phyloP scores from a whole-genome alignment of 2,329 filamentous ascomycete species.

The Phialemonium atrogriseum region DNA sequence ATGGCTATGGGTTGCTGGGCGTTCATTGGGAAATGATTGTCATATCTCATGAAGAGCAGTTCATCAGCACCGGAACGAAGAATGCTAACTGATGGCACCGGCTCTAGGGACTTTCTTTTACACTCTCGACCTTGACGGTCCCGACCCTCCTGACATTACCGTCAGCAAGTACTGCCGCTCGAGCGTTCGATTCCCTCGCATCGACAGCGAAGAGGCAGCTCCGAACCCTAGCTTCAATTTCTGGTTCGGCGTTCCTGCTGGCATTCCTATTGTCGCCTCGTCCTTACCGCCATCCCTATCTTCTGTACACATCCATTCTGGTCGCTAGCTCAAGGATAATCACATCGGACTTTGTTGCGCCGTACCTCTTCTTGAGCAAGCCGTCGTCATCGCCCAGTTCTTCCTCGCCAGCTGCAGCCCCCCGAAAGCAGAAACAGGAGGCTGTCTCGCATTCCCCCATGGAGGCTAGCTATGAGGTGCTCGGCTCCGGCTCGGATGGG shows the following conservation, averaged over 20 bases:
- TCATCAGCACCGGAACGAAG: too few relatives aligned
- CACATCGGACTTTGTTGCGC: conserved; percentile 39
- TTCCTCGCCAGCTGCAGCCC: conserved; percentile 15
- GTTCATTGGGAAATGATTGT: too few relatives aligned
- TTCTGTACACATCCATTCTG: conserved; percentile 74
- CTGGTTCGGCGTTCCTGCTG: conserved; percentile 63
- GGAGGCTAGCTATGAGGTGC: conserved; percentile 66
- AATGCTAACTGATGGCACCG: conserved; percentile 5
- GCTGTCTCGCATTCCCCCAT: conserved; percentile 35
- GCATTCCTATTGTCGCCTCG: conserved; percentile 71
- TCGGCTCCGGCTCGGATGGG: conserved; percentile 25
- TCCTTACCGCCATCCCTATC: conserved; percentile 74
- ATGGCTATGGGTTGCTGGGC: too few relatives aligned
- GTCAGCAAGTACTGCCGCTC: conserved; percentile 61
- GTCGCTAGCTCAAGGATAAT: conserved; percentile 52
- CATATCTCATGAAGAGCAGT: too few relatives aligned
- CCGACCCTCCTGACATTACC: conserved; percentile 76
- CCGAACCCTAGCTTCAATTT: conserved; percentile 58
- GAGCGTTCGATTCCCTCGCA: conserved; percentile 62
- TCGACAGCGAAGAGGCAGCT: conserved; percentile 56
- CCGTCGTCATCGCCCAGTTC: conserved; percentile 6
- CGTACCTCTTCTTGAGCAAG: conserved; percentile 26
- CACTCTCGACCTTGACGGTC: conserved; percentile 67
- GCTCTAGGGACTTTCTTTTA: conserved; percentile 85
- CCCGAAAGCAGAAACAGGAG: conserved; percentile 8